Evolutionary conservation across 2,329 filamentous ascomycete species (phyloP), one percentile per base, ranked within the genome.

Genomic region (Aspergillus hortae): DNA sequence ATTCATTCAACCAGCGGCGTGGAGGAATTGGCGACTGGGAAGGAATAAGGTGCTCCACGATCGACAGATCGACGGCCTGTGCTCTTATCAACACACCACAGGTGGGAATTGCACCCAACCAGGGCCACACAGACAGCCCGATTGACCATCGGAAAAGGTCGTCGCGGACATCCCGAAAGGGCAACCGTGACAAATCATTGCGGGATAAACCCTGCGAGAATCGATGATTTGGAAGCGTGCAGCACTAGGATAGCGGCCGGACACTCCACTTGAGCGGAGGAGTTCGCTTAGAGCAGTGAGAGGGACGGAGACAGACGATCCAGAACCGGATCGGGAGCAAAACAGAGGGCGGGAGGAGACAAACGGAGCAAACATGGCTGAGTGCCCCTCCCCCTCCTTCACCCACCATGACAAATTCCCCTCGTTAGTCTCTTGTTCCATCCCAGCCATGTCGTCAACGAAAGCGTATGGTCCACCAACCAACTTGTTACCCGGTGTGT

Each of bases 331-430:
- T 30, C 27, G 27, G 27, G 27, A 30, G 27, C 6, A 30, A 30
- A 30, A 30, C 27, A 11, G 27, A 30, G 10, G 27, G 27, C 27
- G 6, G 9, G 35, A n/a, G 14, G 14, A 17, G 15, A 17, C 35
- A 38, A 38, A 38, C 35, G 14, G 15, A 17, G 35, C 35, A 38
- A 38, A 38, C 35, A 38, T 7, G 35, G 6, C 35, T 2, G 27
- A 30, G 3, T 30, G 27, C 27, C 27, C 27, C 27, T 30, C 27
- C 27, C 27, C 27, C 27, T 30, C 27, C 21, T 46, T 46, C 44
- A 44, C 52, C 52, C 48, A 25, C 48, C 52, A 56, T 59, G 56
- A 59, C 56, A 57, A 60, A 60, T 56, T 56, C 59, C 19, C 15
- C 14, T 23, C 40, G 11, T 17, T 21, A 19, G 15, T 12, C 6